These are phyloP conservation scores for Sporobolomyces phaffii DNA, from an alignment of 768 basidiomycete genomes.

Conservation along the genomic window DNA sequence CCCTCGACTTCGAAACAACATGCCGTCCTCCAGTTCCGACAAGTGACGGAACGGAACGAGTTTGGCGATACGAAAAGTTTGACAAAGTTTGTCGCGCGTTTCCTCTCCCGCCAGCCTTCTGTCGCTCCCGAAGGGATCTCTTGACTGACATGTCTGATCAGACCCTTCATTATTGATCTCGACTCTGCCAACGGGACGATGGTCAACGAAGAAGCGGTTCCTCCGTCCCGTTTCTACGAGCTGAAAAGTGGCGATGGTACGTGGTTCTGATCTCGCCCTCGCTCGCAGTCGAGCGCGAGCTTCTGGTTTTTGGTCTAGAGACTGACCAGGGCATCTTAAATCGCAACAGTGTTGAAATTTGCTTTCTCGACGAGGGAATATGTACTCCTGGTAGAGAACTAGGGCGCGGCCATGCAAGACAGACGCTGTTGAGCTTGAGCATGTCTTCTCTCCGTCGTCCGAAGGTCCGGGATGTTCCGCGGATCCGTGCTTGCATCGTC, in stretches of 20 bases:
- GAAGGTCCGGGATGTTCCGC: background rate
- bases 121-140: too few relatives aligned
- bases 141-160: too few relatives aligned
- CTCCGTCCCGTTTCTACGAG: conserved; percentile 79
- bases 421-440: background rate
- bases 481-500: too few relatives aligned
- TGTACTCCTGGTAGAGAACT: conserved; percentile 31
- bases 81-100: conserved; percentile 64
- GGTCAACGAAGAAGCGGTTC: conserved; percentile 81
- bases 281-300: too few relatives aligned
- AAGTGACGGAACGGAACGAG: conserved; percentile 79
- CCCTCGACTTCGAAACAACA: conserved; percentile 98
- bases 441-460: background rate
- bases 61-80: conserved; percentile 68
- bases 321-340: too few relatives aligned
- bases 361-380: conserved; percentile 49
- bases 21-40: conserved; percentile 91
- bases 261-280: conserved; percentile 42
- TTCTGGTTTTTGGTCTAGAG: too few relatives aligned
- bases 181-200: conserved; percentile 95
- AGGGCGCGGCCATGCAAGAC: background rate
- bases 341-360: conserved; percentile 51
- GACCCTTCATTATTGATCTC: conserved; percentile 93
- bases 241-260: conserved; percentile 70
- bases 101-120: background rate